Evolutionary conservation across 306 rosid genomes (phyloP), one percentile per base, ranked within the genome.

Genomic region (Prosopis cineraria): DNA sequence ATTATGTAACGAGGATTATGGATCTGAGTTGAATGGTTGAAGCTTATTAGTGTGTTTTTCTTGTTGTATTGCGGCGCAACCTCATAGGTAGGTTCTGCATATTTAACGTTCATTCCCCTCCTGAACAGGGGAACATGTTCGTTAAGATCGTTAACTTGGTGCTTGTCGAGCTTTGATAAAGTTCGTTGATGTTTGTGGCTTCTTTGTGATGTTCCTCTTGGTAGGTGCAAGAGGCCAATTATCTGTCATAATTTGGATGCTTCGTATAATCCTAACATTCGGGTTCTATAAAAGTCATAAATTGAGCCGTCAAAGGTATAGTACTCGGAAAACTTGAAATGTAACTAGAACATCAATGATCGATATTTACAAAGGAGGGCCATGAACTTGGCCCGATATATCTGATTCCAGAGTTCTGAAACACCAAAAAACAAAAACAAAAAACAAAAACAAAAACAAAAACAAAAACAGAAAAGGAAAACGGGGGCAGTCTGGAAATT

Each of bases 11-110:
- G 63, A 63, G 50, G 72, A 68, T 27, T 58, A 43, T 56, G 68
- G 56, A 9, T 59, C 17, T 69, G 73, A 62, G 72, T 68, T 50
- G 73, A 36, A 52, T 63, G 41, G 60, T 63, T 76, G 36, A 17
- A 70, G 30, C 68, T 30, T 43, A 7, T 29, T 70, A 22, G 73
- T 62, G 45, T 53, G n/a, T 73, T 58, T 47, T 22, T 33, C 4
- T 43, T 72, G 56, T 40, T 20, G 33, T 79, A 19, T 60, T 27
- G 67, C 36, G 2, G 62, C 33, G 24, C 59, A 36, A 31, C 41
- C 66, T 65, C 17, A n/a, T 10, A 34, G 76, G 30, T 6, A 34
- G 65, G 2, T 70, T 34, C 58, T 22, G 45, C 55, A 3, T 47
- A 19, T 47, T 70, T 19, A n/a, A 29, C 5, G 24, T 6, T 20